Base-by-base conservation (phyloP, 352 stramenopile genomes). In the Phytopythium sindhum region DNA sequence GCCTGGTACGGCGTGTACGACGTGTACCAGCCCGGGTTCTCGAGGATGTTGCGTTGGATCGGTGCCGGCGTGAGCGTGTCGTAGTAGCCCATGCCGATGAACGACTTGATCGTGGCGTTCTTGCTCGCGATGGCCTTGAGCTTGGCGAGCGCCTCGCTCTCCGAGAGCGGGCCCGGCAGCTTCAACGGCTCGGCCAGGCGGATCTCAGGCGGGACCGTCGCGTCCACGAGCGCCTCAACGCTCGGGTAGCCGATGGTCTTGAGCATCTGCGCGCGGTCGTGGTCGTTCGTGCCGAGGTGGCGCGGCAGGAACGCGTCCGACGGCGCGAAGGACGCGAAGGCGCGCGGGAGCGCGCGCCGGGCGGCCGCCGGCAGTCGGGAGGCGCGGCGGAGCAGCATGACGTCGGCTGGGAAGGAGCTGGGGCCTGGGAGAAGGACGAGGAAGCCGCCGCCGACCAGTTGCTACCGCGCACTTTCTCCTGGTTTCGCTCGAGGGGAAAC, bases 21-120 rank as follows among this genome's bases (percentile, higher is more conserved):
- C 47, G 97, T 99, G 85, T 99, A 99, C 97, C 98, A 99, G 28
- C 97, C 97, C 3, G 98, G 97, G 88, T 99, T 99, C 83, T 98
- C 91, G 19, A 99, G 74, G 63, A 99, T 96, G 83, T 99, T 98
- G 47, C 97, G 90, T 42, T 98, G 75, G 77, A 99, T 99, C 1
- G 98, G 97, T 47, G 81, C 74, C 15, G 97, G 97, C 26, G 97
- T 97, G 51, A 97, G 76, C 44, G 93, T 99, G 80, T 98, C 96
- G 74, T 98, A 97, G 73, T 99, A 99, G 64, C 98, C 98, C 86
- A 98, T 97, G 47, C 98, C 98, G 68, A 99, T 99, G 75, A 98
- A 99, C 47, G 89, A 96, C 80, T 97, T 97, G 72, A 95, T 71
- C 66, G 90, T 91, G 72, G 97, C 89, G 76, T 99, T 99, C 76